phyloP scores from a whole-genome alignment of 139 green algal species.

The Coccomyxa sp. region DNA sequence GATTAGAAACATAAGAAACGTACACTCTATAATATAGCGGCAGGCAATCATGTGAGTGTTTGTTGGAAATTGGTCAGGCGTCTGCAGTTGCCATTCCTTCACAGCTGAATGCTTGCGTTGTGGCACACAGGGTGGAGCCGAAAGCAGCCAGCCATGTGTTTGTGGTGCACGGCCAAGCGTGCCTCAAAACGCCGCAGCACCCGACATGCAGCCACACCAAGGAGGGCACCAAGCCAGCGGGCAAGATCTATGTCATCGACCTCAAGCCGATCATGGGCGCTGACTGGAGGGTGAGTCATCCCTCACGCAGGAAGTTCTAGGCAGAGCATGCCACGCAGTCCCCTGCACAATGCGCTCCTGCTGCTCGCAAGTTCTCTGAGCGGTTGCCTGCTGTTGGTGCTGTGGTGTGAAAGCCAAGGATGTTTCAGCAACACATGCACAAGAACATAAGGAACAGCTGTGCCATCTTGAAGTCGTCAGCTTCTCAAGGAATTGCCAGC shows the following conservation, averaged over 20 bases:
- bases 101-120: not conserved
- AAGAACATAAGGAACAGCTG: no score
- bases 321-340: not conserved
- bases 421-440: no score
- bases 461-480: no score
- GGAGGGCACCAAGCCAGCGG: slow-evolving; percentile 13
- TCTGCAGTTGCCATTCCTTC: not conserved
- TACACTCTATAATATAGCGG: no score
- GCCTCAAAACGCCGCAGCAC: slow-evolving; percentile 35
- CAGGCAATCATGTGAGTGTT: not conserved
- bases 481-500: no score
- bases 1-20: no score
- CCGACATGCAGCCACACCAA: slow-evolving; percentile 42
- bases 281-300: slow-evolving; percentile 31
- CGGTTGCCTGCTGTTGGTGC: not conserved
- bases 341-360: not conserved
- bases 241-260: slow-evolving; percentile 68
- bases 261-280: slow-evolving; percentile 38
- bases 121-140: slow-evolving; percentile 59
- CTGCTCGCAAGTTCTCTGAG: not conserved
- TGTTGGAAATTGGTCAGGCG: not conserved
- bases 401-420: not conserved
- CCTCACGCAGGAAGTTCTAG: not conserved
- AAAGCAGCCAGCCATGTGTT: slow-evolving; percentile 63
- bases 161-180: slow-evolving; percentile 78